These are phyloP conservation scores for Lasiosphaeris hirsuta DNA, from an alignment of 495 filamentous ascomycete species.

Conservation along the genomic window DNA sequence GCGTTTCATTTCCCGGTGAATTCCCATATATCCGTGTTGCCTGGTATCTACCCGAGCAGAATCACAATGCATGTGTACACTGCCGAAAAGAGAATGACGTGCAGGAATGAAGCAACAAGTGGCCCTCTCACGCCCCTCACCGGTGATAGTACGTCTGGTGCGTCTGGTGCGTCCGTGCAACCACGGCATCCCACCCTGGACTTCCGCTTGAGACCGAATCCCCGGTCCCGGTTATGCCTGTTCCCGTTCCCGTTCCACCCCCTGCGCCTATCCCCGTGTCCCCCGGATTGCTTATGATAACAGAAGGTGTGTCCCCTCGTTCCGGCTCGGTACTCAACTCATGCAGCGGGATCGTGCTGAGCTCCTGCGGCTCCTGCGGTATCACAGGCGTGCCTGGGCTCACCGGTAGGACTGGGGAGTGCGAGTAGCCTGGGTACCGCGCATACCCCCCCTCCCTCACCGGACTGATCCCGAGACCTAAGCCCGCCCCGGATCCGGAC, in stretches of 20 bases:
- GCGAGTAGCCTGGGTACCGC: too few relatives aligned
- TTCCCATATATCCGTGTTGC: too few relatives aligned
- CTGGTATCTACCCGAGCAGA: not conserved
- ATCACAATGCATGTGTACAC: not conserved
- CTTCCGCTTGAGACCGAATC: too few relatives aligned
- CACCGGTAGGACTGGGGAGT: not conserved
- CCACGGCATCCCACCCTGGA: conserved; percentile 13
- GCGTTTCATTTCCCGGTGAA: too few relatives aligned
- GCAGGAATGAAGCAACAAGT: not conserved
- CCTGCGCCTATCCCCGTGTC: not conserved
- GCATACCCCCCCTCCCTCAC: too few relatives aligned
- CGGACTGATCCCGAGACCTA: too few relatives aligned
- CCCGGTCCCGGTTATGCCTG: not conserved
- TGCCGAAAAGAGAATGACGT: not conserved
- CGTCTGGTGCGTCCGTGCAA: conserved; percentile 11
- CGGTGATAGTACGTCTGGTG: conserved; percentile 24
- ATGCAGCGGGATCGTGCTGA: conserved; percentile 2
- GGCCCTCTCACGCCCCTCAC: too few relatives aligned
- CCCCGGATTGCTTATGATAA: too few relatives aligned
- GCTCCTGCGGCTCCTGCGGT: conserved; percentile 12
- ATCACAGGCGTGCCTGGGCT: not conserved
- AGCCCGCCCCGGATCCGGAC: too few relatives aligned
- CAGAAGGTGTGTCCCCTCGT: too few relatives aligned
- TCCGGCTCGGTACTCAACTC: too few relatives aligned
- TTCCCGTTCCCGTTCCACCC: not conserved